These are phyloP conservation scores for Fusarium sublunatum DNA, from an alignment of 2,329 filamentous ascomycete genomes.

Conservation along the genomic window DNA sequence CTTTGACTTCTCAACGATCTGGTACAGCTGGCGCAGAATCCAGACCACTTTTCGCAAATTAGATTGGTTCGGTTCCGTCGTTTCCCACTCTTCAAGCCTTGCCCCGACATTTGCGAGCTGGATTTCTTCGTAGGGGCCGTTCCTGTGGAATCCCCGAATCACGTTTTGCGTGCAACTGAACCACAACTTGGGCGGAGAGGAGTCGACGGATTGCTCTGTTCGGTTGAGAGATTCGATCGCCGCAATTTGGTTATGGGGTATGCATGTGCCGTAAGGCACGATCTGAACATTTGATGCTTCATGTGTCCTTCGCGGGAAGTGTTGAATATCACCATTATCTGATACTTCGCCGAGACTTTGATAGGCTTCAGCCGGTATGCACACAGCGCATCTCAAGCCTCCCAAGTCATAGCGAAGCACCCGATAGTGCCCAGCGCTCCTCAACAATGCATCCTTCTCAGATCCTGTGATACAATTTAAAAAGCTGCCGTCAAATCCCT, in stretches of 20 bases:
- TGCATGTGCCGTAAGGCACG: constrained; percentile 1
- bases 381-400: constrained; percentile 29
- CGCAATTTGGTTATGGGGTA: constrained; percentile 14
- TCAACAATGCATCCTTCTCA: not conserved
- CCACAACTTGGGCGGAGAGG: constrained; percentile 46
- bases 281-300: not conserved
- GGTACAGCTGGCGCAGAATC: constrained; percentile 8
- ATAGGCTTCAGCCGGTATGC: constrained; percentile 1
- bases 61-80: constrained; percentile 1
- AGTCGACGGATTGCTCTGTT: not conserved
- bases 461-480: constrained; percentile 21
- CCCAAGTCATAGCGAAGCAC: constrained; percentile 38
- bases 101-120: not conserved
- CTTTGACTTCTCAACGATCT: not conserved
- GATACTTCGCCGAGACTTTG: not conserved
- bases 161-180: constrained; percentile 45
- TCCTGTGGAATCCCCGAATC: constrained; percentile 34
- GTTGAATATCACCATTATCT: too few species aligned
- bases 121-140: constrained; percentile 31
- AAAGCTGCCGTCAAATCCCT: constrained; percentile 24
- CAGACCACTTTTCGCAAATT: constrained; percentile 11
- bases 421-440: constrained; percentile 24
- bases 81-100: constrained; percentile 22
- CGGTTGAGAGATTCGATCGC: constrained; percentile 37
- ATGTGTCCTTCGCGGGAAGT: not conserved